Evolutionary conservation across 129 eudicot species (phyloP).

Genomic region (Scalesia atractyloides): DNA sequence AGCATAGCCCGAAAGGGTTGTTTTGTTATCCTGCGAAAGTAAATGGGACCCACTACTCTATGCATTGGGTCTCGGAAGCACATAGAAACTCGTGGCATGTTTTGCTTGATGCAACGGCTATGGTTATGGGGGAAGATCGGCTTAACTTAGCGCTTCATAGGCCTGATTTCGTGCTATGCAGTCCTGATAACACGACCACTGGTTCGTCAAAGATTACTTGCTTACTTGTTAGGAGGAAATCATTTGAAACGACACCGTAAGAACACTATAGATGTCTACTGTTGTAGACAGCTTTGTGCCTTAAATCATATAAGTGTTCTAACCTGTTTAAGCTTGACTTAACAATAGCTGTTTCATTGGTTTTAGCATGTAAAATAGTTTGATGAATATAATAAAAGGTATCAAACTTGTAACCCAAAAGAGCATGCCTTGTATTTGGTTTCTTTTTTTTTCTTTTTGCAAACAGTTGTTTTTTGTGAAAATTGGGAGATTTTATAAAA

Average conservation of each 20-base stretch:
- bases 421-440: not conserved
- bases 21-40: conserved; percentile 62
- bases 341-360: conserved; percentile 11
- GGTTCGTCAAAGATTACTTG: conserved; percentile 66
- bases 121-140: conserved; percentile 59
- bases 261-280: conserved; percentile 11
- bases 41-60: conserved; percentile 66
- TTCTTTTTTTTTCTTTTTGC: not conserved
- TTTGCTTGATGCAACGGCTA: conserved; percentile 62
- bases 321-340: conserved; percentile 22
- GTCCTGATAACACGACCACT: conserved; percentile 44
- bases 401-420: conserved; percentile 16
- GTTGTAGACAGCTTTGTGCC: conserved; percentile 11
- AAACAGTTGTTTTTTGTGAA: not conserved
- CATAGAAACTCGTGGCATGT: conserved; percentile 81
- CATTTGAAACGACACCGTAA: conserved; percentile 43
- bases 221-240: conserved; percentile 58
- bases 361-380: conserved; percentile 36
- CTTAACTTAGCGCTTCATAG: conserved; percentile 62
- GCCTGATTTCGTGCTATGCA: conserved; percentile 77
- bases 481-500: not conserved
- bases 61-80: conserved; percentile 85
- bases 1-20: conserved; percentile 64
- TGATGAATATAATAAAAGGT: conserved; percentile 26
- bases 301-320: conserved; percentile 22